These are phyloP conservation scores for Exsudoporus frostii DNA, from an alignment of 768 basidiomycete genomes.

Conservation along the genomic window DNA sequence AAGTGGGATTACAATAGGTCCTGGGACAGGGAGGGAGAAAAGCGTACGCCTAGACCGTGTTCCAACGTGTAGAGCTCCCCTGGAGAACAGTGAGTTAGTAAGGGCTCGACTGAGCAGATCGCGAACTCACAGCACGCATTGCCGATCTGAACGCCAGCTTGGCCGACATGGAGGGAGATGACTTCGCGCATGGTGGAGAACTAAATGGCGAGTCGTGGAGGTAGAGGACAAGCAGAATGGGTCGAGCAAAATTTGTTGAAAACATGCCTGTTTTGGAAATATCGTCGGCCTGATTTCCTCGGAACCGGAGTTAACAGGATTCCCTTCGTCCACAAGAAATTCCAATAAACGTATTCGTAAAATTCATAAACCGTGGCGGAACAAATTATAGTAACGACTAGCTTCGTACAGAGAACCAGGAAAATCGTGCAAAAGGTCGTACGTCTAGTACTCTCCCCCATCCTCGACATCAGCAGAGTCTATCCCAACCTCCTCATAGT, in stretches of 20 bases:
- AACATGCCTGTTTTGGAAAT: conserved; percentile 27
- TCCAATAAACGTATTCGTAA: conserved; percentile 27
- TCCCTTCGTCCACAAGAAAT: too few species aligned
- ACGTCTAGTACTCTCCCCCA: conserved; percentile 43
- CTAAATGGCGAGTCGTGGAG: conserved; percentile 14
- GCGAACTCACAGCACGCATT: conserved; percentile 88
- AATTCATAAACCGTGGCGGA: conserved; percentile 31
- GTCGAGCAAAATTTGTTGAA: conserved; percentile 19
- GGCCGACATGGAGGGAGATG: conserved; percentile 94
- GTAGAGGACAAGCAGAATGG: conserved; percentile 10
- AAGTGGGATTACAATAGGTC: conserved; percentile 13
- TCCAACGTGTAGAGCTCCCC: conserved; percentile 99
- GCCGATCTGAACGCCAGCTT: conserved; percentile 92
- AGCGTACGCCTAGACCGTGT: conserved; percentile 88
- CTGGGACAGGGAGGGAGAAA: neutral
- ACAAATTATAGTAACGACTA: conserved; percentile 32
- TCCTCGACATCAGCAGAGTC: conserved; percentile 52
- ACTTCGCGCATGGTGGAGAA: conserved; percentile 75
- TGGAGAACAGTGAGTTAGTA: conserved; percentile 31
- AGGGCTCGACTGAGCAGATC: conserved; percentile 1
- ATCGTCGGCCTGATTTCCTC: conserved; percentile 4
- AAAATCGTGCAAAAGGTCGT: conserved; percentile 11
- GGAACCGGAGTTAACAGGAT: neutral
- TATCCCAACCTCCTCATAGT: conserved; percentile 82
- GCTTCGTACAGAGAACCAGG: conserved; percentile 25